phyloP scores from a whole-genome alignment of 1,139 yeast genomes.

The Oligophagozyma castellii region DNA sequence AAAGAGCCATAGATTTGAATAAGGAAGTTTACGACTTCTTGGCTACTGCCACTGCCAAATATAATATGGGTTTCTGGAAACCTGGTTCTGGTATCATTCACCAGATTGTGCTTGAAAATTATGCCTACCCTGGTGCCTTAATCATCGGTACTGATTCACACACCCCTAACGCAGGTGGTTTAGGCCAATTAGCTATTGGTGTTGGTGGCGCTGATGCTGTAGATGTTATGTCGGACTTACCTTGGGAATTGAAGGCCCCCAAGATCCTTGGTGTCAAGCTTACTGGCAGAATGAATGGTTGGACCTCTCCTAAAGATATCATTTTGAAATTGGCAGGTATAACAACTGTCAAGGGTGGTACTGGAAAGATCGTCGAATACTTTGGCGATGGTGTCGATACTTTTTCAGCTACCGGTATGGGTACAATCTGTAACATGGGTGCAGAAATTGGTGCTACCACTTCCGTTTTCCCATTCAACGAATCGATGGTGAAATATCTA shows the following conservation, averaged over 20 bases:
- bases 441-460: constrained; percentile 99
- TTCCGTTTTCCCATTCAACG: constrained; percentile 93
- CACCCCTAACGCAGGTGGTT: constrained; percentile 99
- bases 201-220: constrained; percentile 99
- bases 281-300: constrained; percentile 89
- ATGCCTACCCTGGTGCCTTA: constrained; percentile 96
- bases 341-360: constrained; percentile 97
- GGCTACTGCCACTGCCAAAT: constrained; percentile 88
- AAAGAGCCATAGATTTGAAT: constrained; percentile 84
- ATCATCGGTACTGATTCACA: constrained; percentile 98
- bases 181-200: constrained; percentile 98
- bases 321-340: constrained; percentile 93
- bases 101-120: constrained; percentile 94
- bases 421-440: constrained; percentile 99
- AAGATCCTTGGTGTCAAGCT: constrained; percentile 93
- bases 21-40: constrained; percentile 96
- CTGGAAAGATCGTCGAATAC: constrained; percentile 95
- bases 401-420: constrained; percentile 98
- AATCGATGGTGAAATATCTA: constrained; percentile 80
- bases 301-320: constrained; percentile 98
- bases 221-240: constrained; percentile 86
- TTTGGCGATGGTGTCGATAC: constrained; percentile 95
- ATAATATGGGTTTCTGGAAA: constrained; percentile 98
- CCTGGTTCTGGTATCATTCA: constrained; percentile 99
- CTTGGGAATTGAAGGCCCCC: constrained; percentile 99